phyloP scores from a whole-genome alignment of 257 asterid genomes.

The Lithospermum erythrorhizon region DNA sequence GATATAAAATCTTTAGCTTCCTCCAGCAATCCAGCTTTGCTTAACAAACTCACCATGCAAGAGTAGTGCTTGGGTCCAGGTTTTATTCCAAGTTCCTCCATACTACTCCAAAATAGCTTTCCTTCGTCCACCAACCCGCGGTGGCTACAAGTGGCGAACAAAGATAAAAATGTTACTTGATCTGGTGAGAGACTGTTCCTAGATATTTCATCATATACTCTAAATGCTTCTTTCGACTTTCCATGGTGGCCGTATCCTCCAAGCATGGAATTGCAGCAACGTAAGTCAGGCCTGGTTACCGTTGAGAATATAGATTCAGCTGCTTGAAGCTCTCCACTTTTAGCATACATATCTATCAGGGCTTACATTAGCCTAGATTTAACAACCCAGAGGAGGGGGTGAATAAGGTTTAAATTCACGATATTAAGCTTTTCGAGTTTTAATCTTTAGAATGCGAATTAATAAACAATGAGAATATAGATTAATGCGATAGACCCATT shows the following conservation, averaged over 20 bases:
- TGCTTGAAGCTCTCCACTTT: conserved; percentile 55
- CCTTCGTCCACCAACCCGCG: conserved; percentile 53
- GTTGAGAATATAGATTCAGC: conserved; percentile 36
- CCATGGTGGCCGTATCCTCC: conserved; percentile 74
- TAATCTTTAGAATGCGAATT: too few relatives aligned
- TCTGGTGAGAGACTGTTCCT: conserved; percentile 49
- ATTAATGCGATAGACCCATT: too few relatives aligned
- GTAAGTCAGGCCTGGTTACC: conserved; percentile 28
- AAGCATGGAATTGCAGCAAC: conserved; percentile 82
- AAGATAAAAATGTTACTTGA: conserved; percentile 53
- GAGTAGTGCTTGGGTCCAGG: conserved; percentile 78
- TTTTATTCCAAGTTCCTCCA: conserved; percentile 36
- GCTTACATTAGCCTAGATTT: too few relatives aligned
- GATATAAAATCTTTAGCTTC: conserved; percentile 57
- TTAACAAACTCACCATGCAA: conserved; percentile 57
- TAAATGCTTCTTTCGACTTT: conserved; percentile 45
- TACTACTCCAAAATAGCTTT: conserved; percentile 46
- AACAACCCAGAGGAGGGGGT: too few relatives aligned
- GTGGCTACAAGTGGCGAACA: conserved; percentile 69
- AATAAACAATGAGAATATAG: too few relatives aligned
- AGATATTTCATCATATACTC: conserved; percentile 34
- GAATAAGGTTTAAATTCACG: too few relatives aligned
- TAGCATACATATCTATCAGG: conserved; percentile 74
- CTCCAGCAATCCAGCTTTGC: conserved; percentile 56
- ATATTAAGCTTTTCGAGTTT: too few relatives aligned